These are phyloP conservation scores for Botrytis deweyae DNA, from an alignment of 2,329 filamentous ascomycete species.

Conservation along the genomic window DNA sequence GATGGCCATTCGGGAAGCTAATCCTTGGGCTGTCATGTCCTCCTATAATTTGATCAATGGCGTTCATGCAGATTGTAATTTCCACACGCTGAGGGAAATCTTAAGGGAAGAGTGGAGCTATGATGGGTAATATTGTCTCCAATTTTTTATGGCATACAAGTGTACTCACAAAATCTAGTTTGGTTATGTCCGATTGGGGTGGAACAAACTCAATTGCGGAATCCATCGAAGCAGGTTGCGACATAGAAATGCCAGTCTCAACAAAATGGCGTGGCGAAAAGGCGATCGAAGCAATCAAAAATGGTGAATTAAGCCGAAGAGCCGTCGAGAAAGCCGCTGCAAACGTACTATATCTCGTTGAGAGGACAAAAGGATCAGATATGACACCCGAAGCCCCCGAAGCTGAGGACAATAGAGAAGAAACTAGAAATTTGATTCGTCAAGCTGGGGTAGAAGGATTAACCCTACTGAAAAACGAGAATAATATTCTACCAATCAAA, in stretches of 20 bases:
- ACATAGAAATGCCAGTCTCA: slow-evolving; percentile 59
- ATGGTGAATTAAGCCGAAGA: slow-evolving; percentile 48
- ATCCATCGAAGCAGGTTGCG: slow-evolving; percentile 55
- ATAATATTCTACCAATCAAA: slow-evolving; percentile 57
- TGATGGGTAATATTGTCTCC: slow-evolving; percentile 49
- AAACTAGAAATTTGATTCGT: slow-evolving; percentile 60
- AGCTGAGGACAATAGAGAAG: slow-evolving; percentile 54
- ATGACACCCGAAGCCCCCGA: slow-evolving; percentile 57
- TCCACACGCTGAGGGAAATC: slow-evolving; percentile 54
- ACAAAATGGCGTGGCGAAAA: slow-evolving; percentile 57
- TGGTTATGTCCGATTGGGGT: slow-evolving; percentile 60
- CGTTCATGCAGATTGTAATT: slow-evolving; percentile 58
- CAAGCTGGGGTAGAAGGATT: slow-evolving; percentile 61
- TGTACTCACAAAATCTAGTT: slow-evolving; percentile 40
- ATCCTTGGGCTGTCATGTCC: slow-evolving; percentile 69
- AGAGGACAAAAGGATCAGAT: slow-evolving; percentile 60
- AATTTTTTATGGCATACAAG: neutral
- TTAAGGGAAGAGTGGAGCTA: slow-evolving; percentile 62
- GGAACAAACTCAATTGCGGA: slow-evolving; percentile 57
- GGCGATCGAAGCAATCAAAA: slow-evolving; percentile 52
- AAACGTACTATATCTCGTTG: slow-evolving; percentile 59
- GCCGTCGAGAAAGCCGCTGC: slow-evolving; percentile 59
- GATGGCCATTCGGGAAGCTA: slow-evolving; percentile 67
- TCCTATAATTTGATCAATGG: slow-evolving; percentile 69
- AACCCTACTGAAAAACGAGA: slow-evolving; percentile 64